Evolutionary conservation across 179 eudicot genomes (phyloP).

Genomic region (Silene noctiflora): DNA sequence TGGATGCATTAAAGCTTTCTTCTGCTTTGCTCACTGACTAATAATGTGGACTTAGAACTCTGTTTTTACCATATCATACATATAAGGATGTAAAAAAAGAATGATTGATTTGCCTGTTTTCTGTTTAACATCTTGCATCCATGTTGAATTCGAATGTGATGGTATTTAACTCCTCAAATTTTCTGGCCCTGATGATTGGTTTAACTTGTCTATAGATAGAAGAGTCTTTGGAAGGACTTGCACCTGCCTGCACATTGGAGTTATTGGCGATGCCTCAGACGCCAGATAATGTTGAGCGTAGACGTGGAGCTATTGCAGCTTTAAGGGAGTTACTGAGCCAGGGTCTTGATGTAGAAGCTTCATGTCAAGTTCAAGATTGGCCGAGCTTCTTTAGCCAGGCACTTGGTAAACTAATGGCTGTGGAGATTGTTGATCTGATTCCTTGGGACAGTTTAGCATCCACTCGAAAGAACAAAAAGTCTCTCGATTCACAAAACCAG

Average conservation of each 20-base stretch:
- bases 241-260: slow-evolving; percentile 95
- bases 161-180: background rate
- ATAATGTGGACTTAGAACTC: background rate
- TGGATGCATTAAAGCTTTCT: background rate
- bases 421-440: slow-evolving; percentile 88
- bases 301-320: slow-evolving; percentile 86
- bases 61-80: background rate
- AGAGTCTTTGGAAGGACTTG: slow-evolving; percentile 90
- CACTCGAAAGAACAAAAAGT: slow-evolving; percentile 83
- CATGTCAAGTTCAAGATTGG: slow-evolving; percentile 91
- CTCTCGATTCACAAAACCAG: slow-evolving; percentile 89
- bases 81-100: background rate
- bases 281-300: slow-evolving; percentile 80
- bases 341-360: slow-evolving; percentile 82
- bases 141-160: slow-evolving; percentile 4
- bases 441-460: slow-evolving; percentile 87
- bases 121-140: background rate
- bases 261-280: slow-evolving; percentile 75
- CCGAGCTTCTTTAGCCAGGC: slow-evolving; percentile 82
- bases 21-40: background rate
- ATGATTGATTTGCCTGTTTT: background rate
- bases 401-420: slow-evolving; percentile 71
- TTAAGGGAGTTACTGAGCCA: slow-evolving; percentile 85
- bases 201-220: slow-evolving; percentile 55
- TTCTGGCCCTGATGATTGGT: slow-evolving; percentile 19